Evolutionary conservation across 371 early-diverging fungal species (phyloP).

Genomic region (Syncephalastrum monosporum): DNA sequence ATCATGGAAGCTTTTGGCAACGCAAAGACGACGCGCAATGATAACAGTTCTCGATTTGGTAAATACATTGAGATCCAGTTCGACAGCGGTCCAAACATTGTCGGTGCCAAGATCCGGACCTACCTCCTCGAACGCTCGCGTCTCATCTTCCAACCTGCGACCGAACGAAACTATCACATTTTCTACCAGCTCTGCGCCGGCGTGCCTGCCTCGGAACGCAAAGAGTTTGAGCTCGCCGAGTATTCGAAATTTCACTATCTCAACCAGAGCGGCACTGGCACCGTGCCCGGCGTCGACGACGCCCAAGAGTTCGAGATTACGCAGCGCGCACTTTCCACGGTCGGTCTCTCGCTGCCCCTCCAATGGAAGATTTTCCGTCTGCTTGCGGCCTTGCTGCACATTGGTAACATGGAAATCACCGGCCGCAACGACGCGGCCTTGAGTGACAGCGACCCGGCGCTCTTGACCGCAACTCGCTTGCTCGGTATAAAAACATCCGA

Average conservation of each 20-base stretch:
- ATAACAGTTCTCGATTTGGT: constrained; percentile 97
- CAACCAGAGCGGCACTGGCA: constrained; percentile 73
- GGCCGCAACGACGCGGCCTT: constrained; percentile 65
- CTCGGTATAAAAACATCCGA: constrained; percentile 67
- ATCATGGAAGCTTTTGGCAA: constrained; percentile 99
- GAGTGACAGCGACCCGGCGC: constrained; percentile 63
- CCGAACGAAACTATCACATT: constrained; percentile 97
- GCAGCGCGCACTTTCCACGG: constrained; percentile 75
- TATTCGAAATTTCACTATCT: constrained; percentile 80
- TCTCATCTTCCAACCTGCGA: constrained; percentile 83
- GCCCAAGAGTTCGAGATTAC: constrained; percentile 81
- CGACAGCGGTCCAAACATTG: constrained; percentile 70
- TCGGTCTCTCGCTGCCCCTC: constrained; percentile 73
- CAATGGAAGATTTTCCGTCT: constrained; percentile 86
- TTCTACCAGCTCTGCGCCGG: constrained; percentile 95
- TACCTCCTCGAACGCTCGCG: constrained; percentile 96
- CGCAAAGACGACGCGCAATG: constrained; percentile 97
- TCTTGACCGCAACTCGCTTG: constrained; percentile 58
- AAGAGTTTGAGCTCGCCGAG: constrained; percentile 65
- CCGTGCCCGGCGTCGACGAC: constrained; percentile 83
- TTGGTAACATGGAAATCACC: constrained; percentile 83
- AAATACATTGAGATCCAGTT: constrained; percentile 94
- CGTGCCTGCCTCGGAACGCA: constrained; percentile 73
- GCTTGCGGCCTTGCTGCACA: constrained; percentile 82
- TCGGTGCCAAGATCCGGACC: constrained; percentile 91